Evolutionary conservation across 1,284 basidiomycete species (phyloP).

Genomic region (Cryptococcus sp.): DNA sequence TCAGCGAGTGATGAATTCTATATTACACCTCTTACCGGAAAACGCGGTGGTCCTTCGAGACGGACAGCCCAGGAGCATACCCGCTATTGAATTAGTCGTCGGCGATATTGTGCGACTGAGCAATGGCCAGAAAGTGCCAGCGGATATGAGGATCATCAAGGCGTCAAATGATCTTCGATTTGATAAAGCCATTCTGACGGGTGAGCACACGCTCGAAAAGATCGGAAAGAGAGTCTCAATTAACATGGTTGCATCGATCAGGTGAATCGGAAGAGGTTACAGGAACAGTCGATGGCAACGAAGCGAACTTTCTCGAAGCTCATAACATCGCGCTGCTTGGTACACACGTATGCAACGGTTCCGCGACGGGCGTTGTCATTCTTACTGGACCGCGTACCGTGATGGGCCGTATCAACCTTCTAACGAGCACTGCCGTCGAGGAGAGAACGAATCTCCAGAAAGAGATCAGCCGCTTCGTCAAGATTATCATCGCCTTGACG

Average conservation of each 20-base stretch:
- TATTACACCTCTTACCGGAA: constrained; percentile 59
- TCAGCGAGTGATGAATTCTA: constrained; percentile 59
- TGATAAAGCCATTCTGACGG: constrained; percentile 62
- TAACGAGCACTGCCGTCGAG: constrained; percentile 8
- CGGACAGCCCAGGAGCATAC: constrained; percentile 26
- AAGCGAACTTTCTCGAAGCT: constrained; percentile 59
- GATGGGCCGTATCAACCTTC: constrained; percentile 45
- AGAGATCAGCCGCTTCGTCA: constrained; percentile 50
- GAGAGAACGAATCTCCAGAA: constrained; percentile 34
- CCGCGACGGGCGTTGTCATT: constrained; percentile 55
- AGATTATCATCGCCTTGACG: constrained; percentile 31
- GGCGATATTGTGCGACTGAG: constrained; percentile 47
- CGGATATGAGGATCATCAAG: constrained; percentile 56
- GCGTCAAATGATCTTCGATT: constrained; percentile 58
- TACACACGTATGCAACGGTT: constrained; percentile 41
- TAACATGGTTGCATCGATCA: too few species aligned
- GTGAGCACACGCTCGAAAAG: constrained; percentile 58
- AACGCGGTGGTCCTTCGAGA: constrained; percentile 59
- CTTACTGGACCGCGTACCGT: constrained; percentile 60
- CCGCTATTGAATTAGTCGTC: constrained; percentile 46
- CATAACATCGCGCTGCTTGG: constrained; percentile 59
- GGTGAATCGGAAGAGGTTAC: too few species aligned
- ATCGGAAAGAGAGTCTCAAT: too few species aligned
- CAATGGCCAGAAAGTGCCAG: constrained; percentile 55
- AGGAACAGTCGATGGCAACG: too few species aligned